Percentiles rank a stretch among this genome's conserved stretches.
Evolutionary conservation across 345 rosid genomes (phyloP).

Genomic region (Arabidopsis suecica): DNA sequence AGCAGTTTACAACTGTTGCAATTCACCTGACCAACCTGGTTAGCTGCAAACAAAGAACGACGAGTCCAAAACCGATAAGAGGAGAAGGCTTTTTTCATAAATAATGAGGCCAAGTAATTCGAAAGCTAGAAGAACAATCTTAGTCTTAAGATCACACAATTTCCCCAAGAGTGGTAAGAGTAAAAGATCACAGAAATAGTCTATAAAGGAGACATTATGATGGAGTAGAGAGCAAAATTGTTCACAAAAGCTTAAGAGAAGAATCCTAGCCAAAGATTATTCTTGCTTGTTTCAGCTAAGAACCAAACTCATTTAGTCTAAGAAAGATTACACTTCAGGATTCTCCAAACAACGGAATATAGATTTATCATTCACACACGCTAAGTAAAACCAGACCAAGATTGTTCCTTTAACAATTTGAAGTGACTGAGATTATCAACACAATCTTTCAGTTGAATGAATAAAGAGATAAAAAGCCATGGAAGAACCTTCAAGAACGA

Average conservation of each 20-base stretch:
- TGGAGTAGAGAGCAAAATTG: not conserved
- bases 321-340: not conserved
- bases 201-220: not conserved
- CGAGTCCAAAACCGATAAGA: not conserved
- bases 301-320: not conserved
- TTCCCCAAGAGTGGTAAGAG: not conserved
- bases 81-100: slow-evolving; percentile 6
- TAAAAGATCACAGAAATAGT: slow-evolving; percentile 10
- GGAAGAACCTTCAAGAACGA: slow-evolving; percentile 80
- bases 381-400: slow-evolving; percentile 9
- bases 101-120: not conserved
- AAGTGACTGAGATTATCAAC: not conserved
- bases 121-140: not conserved
- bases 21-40: slow-evolving; percentile 74
- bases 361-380: not conserved
- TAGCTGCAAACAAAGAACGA: slow-evolving; percentile 54
- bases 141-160: slow-evolving; percentile 4
- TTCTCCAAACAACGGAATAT: not conserved
- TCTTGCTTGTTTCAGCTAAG: not conserved
- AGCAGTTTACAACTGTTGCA: slow-evolving; percentile 64
- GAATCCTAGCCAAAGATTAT: not conserved
- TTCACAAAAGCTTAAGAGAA: slow-evolving; percentile 15
- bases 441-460: slow-evolving; percentile 3
- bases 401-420: slow-evolving; percentile 2
- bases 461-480: slow-evolving; percentile 17